Evolutionary conservation across 805 yeast genomes (phyloP).

Genomic region (Yamadazyma akitaensis): DNA sequence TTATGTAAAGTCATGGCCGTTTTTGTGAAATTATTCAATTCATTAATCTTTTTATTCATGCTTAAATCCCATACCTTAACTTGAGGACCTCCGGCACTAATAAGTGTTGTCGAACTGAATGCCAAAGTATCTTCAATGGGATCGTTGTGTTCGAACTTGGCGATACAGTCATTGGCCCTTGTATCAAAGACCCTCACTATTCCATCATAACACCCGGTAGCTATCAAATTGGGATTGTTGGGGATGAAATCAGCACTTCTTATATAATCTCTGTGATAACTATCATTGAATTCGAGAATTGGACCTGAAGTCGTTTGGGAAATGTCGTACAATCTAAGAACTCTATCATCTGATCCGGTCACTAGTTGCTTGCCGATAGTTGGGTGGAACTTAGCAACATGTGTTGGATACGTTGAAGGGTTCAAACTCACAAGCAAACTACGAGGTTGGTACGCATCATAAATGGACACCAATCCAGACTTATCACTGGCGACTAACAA

Average conservation of each 20-base stretch:
- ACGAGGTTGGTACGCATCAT: slow-evolving; percentile 78
- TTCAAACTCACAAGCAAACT: slow-evolving; percentile 73
- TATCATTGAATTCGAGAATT: slow-evolving; percentile 51
- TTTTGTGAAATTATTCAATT: slow-evolving; percentile 84
- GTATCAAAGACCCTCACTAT: slow-evolving; percentile 79
- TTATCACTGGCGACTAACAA: slow-evolving; percentile 93
- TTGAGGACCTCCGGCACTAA: slow-evolving; percentile 76
- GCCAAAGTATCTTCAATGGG: slow-evolving; percentile 88
- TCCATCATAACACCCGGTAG: slow-evolving; percentile 95
- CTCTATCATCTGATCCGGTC: slow-evolving; percentile 89
- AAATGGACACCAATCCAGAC: slow-evolving; percentile 86
- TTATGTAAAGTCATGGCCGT: slow-evolving; percentile 82
- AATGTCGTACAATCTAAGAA: slow-evolving; percentile 85
- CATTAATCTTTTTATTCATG: slow-evolving; percentile 66
- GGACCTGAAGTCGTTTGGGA: slow-evolving; percentile 71
- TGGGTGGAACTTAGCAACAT: slow-evolving; percentile 90
- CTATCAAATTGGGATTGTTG: slow-evolving; percentile 69
- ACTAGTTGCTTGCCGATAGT: slow-evolving; percentile 67
- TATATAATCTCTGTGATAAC: slow-evolving; percentile 84
- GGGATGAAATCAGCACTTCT: slow-evolving; percentile 80
- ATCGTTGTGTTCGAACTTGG: slow-evolving; percentile 59
- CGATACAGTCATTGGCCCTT: slow-evolving; percentile 57
- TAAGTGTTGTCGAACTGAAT: slow-evolving; percentile 67
- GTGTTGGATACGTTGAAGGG: slow-evolving; percentile 86
- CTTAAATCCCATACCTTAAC: slow-evolving; percentile 91